Base-by-base conservation (phyloP, 768 basidiomycete species). In the Suillus tomentosus region DNA sequence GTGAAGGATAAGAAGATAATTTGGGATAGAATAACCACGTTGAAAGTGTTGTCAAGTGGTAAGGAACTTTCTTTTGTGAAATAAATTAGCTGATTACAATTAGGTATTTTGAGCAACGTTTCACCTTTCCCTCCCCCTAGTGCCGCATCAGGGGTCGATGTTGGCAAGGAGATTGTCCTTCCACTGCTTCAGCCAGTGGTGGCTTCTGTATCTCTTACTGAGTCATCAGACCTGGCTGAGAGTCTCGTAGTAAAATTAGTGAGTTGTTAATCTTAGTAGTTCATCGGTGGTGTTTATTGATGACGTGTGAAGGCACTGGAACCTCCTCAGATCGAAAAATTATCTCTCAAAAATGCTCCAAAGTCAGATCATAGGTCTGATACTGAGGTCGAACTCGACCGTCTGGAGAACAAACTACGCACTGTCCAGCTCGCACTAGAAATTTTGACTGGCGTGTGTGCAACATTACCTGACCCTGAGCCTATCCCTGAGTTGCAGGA, bases 361-460 rank as follows among this genome's bases (percentile, higher is more conserved):
- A 85, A 89, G 71, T 85, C 87, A 14, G 95, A 96, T 71, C 88
- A 96, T 73, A 90, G 85, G 73, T 84, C 89, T 3, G 71, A 80
- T 1, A 82, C 82, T 15, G 91, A 95, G 71, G 62, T 86, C 13
- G 87, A 90, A 69, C 82, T 97, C 2, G 91, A 92, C 65, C 79
- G 79, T 36, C 78, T 95, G 15, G 95, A 98, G 76, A 78, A 80
- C 17, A 84, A 79, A 62, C 74, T 97, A 60, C 82, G 88, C 68
- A 91, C 90, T 1, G 82, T 93, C 13, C 90, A 91, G 67, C 82
- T 95, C 39, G 87, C 90, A n/a, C 80, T 97, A 34, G 95, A 98
- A 77, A 87, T 97, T 57, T 75, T 97, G 66, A 96, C 94, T 0
- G 90, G 90, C 37, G 80, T 85, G n/a, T 97, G 93, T 72, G 95